These are phyloP conservation scores for Basipetospora sp. DNA, from an alignment of 2,329 filamentous ascomycete genomes.

Conservation along the genomic window DNA sequence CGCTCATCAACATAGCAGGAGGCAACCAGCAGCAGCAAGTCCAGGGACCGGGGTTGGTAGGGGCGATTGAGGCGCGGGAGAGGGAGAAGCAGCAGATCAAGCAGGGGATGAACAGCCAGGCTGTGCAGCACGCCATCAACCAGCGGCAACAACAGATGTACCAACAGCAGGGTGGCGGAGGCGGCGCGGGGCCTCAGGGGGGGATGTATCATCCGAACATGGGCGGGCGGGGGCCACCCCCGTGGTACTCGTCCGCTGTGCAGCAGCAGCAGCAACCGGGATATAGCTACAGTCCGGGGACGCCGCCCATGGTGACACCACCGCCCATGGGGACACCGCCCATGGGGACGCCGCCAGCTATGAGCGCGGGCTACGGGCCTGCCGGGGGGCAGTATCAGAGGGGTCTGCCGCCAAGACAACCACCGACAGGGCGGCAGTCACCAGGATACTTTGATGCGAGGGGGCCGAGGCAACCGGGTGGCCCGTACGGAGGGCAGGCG, in stretches of 20 bases:
- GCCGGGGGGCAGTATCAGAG: background rate
- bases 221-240: background rate
- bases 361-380: background rate
- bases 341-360: too few species aligned
- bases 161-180: constrained; percentile 22
- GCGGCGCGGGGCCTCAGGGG: too few species aligned
- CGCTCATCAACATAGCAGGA: constrained; percentile 53
- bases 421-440: background rate
- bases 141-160: constrained; percentile 44
- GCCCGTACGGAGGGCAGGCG: too few species aligned
- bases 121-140: constrained; percentile 58
- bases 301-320: too few species aligned
- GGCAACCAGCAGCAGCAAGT: constrained; percentile 29
- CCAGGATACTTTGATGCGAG: background rate
- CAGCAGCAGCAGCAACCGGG: too few species aligned
- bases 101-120: constrained; percentile 52
- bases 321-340: too few species aligned
- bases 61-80: constrained; percentile 66
- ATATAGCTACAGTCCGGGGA: too few species aligned
- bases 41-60: constrained; percentile 51
- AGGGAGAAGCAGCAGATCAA: constrained; percentile 60
- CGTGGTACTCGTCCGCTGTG: too few species aligned
- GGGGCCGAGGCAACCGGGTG: background rate
- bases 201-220: constrained; percentile 1
- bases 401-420: background rate